phyloP scores from a whole-genome alignment of 306 rosid genomes.

The Prunus padus region DNA sequence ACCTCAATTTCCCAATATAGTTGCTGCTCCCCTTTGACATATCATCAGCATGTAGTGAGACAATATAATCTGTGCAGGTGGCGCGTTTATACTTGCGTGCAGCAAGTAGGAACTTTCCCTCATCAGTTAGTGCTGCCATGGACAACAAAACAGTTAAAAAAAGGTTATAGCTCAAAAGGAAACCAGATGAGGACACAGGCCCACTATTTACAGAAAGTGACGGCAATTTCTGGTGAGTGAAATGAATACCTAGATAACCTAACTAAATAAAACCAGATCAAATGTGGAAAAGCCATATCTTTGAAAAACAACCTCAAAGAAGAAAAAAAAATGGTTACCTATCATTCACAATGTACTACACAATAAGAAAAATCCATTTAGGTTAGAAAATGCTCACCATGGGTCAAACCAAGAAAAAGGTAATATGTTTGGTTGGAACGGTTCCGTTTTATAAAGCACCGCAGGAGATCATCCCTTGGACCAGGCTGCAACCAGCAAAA shows the following conservation, averaged over 20 bases:
- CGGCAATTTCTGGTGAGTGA: not conserved
- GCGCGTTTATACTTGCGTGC: constrained; percentile 92
- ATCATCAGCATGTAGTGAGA: constrained; percentile 71
- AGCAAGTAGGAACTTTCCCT: constrained; percentile 95
- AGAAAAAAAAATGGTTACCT: not conserved
- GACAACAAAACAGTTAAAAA: constrained; percentile 15
- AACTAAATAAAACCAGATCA: constrained; percentile 6
- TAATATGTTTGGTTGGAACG: constrained; percentile 78
- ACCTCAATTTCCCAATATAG: constrained; percentile 90
- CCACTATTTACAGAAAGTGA: constrained; percentile 5
- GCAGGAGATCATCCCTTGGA: constrained; percentile 75
- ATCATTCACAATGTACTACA: not conserved
- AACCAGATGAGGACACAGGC: constrained; percentile 4
- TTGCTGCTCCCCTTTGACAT: constrained; percentile 85
- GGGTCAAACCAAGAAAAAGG: constrained; percentile 64
- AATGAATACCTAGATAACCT: constrained; percentile 8
- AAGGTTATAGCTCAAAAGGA: constrained; percentile 12
- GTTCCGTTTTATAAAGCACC: constrained; percentile 87
- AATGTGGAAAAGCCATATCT: not conserved
- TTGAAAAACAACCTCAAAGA: not conserved
- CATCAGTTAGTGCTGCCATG: constrained; percentile 63
- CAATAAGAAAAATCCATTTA: not conserved
- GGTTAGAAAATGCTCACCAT: constrained; percentile 47
- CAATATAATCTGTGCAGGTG: constrained; percentile 80
- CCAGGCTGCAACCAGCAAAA: constrained; percentile 81